These are phyloP conservation scores for Aspergillus udagawae DNA, from an alignment of 2,329 filamentous ascomycete species.

Conservation along the genomic window DNA sequence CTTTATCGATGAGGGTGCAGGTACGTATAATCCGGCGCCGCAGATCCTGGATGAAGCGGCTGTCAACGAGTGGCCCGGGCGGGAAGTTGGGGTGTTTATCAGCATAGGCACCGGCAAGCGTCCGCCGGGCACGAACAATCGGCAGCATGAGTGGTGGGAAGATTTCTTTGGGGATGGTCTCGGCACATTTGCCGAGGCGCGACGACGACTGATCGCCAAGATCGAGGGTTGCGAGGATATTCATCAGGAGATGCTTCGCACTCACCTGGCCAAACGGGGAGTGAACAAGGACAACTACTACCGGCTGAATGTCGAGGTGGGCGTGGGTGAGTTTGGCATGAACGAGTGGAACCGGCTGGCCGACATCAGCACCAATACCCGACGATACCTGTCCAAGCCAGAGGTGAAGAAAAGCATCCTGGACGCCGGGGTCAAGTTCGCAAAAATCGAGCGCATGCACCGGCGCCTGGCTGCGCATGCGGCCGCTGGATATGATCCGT, in stretches of 20 bases:
- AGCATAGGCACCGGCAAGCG: slow-evolving; percentile 93
- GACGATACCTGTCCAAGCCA: slow-evolving; percentile 71
- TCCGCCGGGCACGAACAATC: slow-evolving; percentile 64
- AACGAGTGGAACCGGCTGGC: slow-evolving; percentile 95
- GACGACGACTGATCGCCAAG: slow-evolving; percentile 77
- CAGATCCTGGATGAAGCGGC: slow-evolving; percentile 84
- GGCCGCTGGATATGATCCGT: slow-evolving; percentile 30
- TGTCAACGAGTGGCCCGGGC: slow-evolving; percentile 89
- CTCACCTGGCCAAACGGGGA: slow-evolving; percentile 70
- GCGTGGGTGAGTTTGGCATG: slow-evolving; percentile 96
- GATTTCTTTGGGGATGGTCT: slow-evolving; percentile 68
- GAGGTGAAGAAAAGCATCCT: slow-evolving; percentile 74
- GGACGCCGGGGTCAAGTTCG: slow-evolving; percentile 73
- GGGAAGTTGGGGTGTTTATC: slow-evolving; percentile 87
- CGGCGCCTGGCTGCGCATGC: slow-evolving; percentile 56
- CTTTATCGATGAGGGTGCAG: slow-evolving; percentile 88
- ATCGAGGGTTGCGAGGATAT: slow-evolving; percentile 94
- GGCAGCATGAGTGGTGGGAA: slow-evolving; percentile 82
- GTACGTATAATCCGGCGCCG: slow-evolving; percentile 87
- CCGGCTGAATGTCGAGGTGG: slow-evolving; percentile 92
- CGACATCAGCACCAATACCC: slow-evolving; percentile 89
- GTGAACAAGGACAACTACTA: slow-evolving; percentile 91
- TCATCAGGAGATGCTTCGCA: slow-evolving; percentile 78
- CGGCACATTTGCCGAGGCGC: slow-evolving; percentile 87
- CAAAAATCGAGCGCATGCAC: slow-evolving; percentile 76